Evolutionary conservation across 164 flowering plant genomes (phyloP).

Genomic region (Annona cherimola): DNA sequence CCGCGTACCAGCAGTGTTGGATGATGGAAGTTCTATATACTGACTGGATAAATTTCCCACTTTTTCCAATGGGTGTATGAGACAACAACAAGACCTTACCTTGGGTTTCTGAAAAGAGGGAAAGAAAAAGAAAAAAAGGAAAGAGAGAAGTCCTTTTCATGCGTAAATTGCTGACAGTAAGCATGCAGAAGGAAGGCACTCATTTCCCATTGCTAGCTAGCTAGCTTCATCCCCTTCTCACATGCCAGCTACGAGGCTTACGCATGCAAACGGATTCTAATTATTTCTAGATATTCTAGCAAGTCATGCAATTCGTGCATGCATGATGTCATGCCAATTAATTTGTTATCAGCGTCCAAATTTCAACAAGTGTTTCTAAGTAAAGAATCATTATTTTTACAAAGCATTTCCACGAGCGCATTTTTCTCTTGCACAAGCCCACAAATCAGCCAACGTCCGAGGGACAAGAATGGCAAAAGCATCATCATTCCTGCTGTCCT

Average conservation of each 20-base stretch:
- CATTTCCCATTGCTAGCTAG: background rate
- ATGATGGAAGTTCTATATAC: background rate
- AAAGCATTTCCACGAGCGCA: no score
- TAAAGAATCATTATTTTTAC: no score
- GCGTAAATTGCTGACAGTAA: background rate
- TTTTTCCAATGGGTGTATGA: slow-evolving; percentile 10
- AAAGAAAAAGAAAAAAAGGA: slow-evolving; percentile 1
- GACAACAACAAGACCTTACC: background rate
- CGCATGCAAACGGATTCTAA: no score
- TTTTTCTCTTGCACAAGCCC: no score
- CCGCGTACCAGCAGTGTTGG: background rate
- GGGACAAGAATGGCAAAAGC: no score
- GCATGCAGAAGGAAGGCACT: slow-evolving; percentile 3
- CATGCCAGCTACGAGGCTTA: background rate
- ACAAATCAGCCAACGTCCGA: no score
- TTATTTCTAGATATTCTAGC: no score
- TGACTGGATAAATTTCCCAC: slow-evolving; percentile 11
- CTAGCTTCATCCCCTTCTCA: background rate
- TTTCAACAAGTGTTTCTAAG: no score
- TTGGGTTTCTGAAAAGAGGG: slow-evolving; percentile 7
- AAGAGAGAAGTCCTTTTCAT: background rate
- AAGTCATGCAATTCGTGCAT: no score
- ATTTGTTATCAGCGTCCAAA: no score
- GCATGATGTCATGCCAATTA: no score
- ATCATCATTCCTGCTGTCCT: no score